Evolutionary conservation across 2,329 filamentous ascomycete genomes (phyloP), one percentile per base, ranked within the genome.

Genomic region (Talaromyces sp.): DNA sequence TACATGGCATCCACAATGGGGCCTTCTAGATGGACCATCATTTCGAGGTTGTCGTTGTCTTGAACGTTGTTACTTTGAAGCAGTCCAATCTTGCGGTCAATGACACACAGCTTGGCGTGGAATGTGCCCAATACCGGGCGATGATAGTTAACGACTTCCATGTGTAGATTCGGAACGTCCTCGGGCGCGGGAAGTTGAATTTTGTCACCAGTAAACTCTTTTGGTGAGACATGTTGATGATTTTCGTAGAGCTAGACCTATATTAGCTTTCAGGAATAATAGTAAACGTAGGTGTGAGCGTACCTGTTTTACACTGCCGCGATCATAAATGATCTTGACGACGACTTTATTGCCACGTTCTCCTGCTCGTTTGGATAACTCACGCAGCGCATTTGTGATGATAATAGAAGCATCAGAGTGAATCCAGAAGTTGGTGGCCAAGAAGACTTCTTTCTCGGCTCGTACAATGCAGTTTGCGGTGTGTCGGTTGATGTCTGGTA

Each of bases 21-120:
- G 0, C 91, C 91, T 76, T 93, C 90, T 0, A 92, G 73, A 63
- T 91, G 90, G 2, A 86, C 82, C 85, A 92, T 88, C 90, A 94
- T 93, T 75, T 94, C 91, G 63, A 93, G 66, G 69, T 94, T 94
- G 70, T 91, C 89, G 62, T 92, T 93, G 68, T 92, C 77, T 69
- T 85, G 83, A 59, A 93, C 90, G 71, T 93, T 94, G 74, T 92
- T 92, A 78, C 90, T 93, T 76, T 90, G 89, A 1, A 93, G 74
- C 1, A 91, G 79, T 0, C 85, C 90, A n/a, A 89, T 81, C 67
- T 85, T 86, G 7, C 90, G 83, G 74, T 94, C 91, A 1, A 93
- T 86, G 1, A 93, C 80, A 82, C 91, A 90, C 72, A 89, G 92
- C 72, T 94, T 94, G 67, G 87, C 82, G 71, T 93, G 91, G 47